Conservation (phyloP, 1,139 yeast species). For the Saccharomyces hybrid region DNA sequence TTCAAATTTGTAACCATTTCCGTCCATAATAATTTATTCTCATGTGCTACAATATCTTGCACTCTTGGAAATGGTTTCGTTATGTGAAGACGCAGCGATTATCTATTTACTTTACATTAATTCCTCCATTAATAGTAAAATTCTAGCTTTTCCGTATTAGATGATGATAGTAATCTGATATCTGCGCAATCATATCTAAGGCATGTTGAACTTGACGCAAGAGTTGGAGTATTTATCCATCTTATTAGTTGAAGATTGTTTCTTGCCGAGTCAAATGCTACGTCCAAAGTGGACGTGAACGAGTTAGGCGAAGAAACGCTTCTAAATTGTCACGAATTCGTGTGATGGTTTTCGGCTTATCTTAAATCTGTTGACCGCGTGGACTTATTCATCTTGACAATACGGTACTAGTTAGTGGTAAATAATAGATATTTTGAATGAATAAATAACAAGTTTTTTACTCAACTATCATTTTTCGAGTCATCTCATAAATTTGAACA, state of each 20-base stretch:
- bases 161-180: neutral
- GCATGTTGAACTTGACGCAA: neutral
- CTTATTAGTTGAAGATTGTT: neutral
- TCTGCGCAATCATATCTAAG: neutral
- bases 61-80: neutral
- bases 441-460: neutral
- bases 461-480: neutral
- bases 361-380: neutral
- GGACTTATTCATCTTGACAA: neutral
- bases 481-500: neutral
- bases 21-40: neutral
- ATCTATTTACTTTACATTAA: neutral
- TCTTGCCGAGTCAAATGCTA: neutral
- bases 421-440: neutral
- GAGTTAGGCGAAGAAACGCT: neutral
- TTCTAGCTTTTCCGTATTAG: neutral
- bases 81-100: neutral
- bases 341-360: neutral
- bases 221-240: too few relatives aligned
- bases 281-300: too few relatives aligned
- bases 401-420: neutral
- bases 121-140: neutral
- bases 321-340: neutral
- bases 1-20: slow-evolving; percentile 6
- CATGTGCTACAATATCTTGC: neutral